Evolutionary conservation across 2,329 filamentous ascomycete species (phyloP).

Genomic region (Exutisphaerella laricina): DNA sequence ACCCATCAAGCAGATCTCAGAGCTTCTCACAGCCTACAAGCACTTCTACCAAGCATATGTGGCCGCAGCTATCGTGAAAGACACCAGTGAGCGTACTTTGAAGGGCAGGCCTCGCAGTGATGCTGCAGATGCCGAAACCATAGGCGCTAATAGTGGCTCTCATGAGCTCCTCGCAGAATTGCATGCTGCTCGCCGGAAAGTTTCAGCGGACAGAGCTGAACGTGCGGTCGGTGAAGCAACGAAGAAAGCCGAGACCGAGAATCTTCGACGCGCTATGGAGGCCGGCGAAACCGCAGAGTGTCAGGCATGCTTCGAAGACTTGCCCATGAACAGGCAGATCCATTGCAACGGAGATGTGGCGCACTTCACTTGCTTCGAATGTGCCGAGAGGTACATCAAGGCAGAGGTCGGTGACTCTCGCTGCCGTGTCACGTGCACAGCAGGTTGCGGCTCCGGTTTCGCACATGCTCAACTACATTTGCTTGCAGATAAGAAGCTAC

Average conservation of each 20-base stretch:
- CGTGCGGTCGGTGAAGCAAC: constrained; percentile 19
- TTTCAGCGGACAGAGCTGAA: constrained; percentile 17
- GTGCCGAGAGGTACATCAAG: constrained; percentile 61
- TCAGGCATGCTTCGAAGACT: constrained; percentile 61
- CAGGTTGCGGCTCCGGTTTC: constrained; percentile 61
- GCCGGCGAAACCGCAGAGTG: constrained; percentile 57
- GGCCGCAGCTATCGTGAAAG: constrained; percentile 27
- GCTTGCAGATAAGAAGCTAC: constrained; percentile 55
- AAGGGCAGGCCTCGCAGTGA: constrained; percentile 18
- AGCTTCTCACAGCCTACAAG: constrained; percentile 26
- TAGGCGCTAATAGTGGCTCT: constrained; percentile 21
- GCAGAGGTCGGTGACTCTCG: constrained; percentile 63
- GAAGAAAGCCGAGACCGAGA: constrained; percentile 33
- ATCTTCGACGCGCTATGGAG: constrained; percentile 30
- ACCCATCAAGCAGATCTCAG: constrained; percentile 34
- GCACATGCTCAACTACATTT: constrained; percentile 48
- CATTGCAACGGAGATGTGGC: constrained; percentile 54
- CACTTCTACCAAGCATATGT: constrained; percentile 38
- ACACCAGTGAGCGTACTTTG: constrained; percentile 7
- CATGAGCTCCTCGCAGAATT: constrained; percentile 31
- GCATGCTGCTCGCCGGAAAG: constrained; percentile 30
- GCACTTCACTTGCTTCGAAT: constrained; percentile 67
- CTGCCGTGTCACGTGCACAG: constrained; percentile 61
- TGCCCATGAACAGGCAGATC: constrained; percentile 61
- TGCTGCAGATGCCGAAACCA: constrained; percentile 21